A percentile compares a stretch with the other conserved stretches of the same genome.
These are phyloP conservation scores for Penicillium bovifimosum DNA, from an alignment of 495 filamentous ascomycete genomes.

Conservation along the genomic window DNA sequence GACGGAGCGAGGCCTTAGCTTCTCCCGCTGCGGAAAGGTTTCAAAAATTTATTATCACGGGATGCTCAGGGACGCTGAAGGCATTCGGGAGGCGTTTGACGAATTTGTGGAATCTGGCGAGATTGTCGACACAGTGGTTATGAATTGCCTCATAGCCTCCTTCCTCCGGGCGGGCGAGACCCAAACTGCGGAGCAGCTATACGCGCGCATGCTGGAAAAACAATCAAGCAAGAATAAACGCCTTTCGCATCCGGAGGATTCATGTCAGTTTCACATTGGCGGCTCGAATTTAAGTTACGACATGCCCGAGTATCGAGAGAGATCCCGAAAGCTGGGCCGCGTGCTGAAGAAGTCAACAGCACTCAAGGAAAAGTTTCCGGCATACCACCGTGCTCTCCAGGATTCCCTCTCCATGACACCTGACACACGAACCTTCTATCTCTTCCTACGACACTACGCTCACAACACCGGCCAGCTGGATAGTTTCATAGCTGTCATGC, in stretches of 20 bases:
- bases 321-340: slow-evolving; percentile 27
- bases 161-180: slow-evolving; percentile 69
- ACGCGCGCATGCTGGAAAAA: slow-evolving; percentile 67
- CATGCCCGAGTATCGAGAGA: slow-evolving; percentile 27
- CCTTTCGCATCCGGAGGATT: not conserved
- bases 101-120: slow-evolving; percentile 75
- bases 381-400: slow-evolving; percentile 34
- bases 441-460: slow-evolving; percentile 36
- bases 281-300: not conserved
- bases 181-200: slow-evolving; percentile 67
- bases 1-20: slow-evolving; percentile 54
- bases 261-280: not conserved
- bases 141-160: slow-evolving; percentile 79
- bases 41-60: slow-evolving; percentile 80
- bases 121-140: slow-evolving; percentile 78
- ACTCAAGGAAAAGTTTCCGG: slow-evolving; percentile 26
- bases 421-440: slow-evolving; percentile 43
- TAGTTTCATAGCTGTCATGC: slow-evolving; percentile 31
- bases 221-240: slow-evolving; percentile 18
- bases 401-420: slow-evolving; percentile 35
- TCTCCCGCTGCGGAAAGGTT: slow-evolving; percentile 71
- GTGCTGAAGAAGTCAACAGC: slow-evolving; percentile 32
- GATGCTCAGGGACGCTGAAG: slow-evolving; percentile 59
- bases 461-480: slow-evolving; percentile 32
- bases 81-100: slow-evolving; percentile 64